Percentiles rank a stretch among this genome's conserved stretches.
These are phyloP conservation scores for Metschnikowia orientalis DNA, from an alignment of 805 yeast genomes.

Conservation along the genomic window DNA sequence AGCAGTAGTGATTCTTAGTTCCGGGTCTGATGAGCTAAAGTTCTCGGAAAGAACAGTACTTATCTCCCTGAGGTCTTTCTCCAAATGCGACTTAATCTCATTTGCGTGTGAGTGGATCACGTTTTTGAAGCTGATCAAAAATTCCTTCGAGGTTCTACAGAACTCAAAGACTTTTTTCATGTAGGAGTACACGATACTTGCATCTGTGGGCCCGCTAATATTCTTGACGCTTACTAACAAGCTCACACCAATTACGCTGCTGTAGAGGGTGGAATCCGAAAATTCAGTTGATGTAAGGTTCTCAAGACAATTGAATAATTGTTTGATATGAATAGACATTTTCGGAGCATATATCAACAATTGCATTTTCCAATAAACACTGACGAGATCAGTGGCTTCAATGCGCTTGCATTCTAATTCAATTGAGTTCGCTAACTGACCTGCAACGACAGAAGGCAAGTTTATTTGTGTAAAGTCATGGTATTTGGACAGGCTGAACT, in stretches of 20 bases:
- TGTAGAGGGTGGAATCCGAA: too few relatives aligned
- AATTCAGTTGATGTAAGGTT: too few relatives aligned
- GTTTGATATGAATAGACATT: too few relatives aligned
- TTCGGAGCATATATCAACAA: constrained; percentile 2
- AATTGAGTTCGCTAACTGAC: neutral
- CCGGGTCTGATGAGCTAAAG: constrained; percentile 47
- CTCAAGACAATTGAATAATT: too few relatives aligned
- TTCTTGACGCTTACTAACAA: too few relatives aligned
- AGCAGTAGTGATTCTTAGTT: constrained; percentile 48
- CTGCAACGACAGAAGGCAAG: neutral
- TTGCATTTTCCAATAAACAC: constrained; percentile 3
- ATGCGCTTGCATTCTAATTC: neutral
- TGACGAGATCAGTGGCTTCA: constrained; percentile 1
- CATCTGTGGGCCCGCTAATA: constrained; percentile 2
- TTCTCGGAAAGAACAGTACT: constrained; percentile 22
- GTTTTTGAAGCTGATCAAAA: constrained; percentile 5
- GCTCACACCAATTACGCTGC: too few relatives aligned
- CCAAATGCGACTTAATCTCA: neutral
- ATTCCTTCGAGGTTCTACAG: constrained; percentile 8
- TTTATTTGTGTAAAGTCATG: constrained; percentile 1
- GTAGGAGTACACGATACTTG: neutral
- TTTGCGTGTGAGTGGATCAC: constrained; percentile 3
- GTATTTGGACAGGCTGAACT: neutral
- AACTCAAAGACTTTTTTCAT: constrained; percentile 6
- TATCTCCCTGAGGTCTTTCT: constrained; percentile 6